These are phyloP conservation scores for Diplosphaera chodatii DNA, from an alignment of 139 green algal genomes.

Conservation along the genomic window DNA sequence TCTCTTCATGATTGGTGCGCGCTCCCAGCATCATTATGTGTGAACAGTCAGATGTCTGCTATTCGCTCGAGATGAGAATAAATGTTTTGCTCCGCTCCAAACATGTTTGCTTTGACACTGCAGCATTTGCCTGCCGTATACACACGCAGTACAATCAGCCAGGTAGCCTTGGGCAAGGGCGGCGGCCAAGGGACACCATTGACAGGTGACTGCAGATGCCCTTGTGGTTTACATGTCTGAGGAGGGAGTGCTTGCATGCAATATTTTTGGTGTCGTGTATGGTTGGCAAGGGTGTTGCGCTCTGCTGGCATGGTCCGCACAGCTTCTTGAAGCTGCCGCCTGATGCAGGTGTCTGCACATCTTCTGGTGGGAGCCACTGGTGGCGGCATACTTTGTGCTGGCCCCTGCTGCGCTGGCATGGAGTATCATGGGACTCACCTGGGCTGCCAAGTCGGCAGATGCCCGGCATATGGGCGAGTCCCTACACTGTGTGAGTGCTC, in stretches of 20 bases:
- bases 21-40: too few relatives aligned
- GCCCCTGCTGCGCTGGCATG: not conserved
- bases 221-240: too few relatives aligned
- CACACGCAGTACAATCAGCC: not conserved
- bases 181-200: not conserved
- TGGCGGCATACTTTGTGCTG: not conserved
- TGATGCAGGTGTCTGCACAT: not conserved
- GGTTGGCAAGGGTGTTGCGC: too few relatives aligned
- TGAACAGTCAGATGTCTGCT: too few relatives aligned
- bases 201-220: not conserved
- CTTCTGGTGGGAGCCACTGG: not conserved
- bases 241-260: too few relatives aligned
- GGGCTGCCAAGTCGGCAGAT: not conserved
- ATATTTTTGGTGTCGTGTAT: too few relatives aligned
- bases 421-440: not conserved
- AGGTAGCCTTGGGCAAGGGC: not conserved
- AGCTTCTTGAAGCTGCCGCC: not conserved
- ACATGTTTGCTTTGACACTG: too few relatives aligned
- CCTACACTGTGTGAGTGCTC: not conserved
- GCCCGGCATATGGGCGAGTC: not conserved
- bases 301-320: too few relatives aligned
- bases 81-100: too few relatives aligned
- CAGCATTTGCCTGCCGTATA: not conserved
- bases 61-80: too few relatives aligned
- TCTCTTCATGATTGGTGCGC: slow-evolving; percentile 2